Evolutionary conservation across 1,284 basidiomycete genomes (phyloP).

Genomic region (Ustilago hordei): DNA sequence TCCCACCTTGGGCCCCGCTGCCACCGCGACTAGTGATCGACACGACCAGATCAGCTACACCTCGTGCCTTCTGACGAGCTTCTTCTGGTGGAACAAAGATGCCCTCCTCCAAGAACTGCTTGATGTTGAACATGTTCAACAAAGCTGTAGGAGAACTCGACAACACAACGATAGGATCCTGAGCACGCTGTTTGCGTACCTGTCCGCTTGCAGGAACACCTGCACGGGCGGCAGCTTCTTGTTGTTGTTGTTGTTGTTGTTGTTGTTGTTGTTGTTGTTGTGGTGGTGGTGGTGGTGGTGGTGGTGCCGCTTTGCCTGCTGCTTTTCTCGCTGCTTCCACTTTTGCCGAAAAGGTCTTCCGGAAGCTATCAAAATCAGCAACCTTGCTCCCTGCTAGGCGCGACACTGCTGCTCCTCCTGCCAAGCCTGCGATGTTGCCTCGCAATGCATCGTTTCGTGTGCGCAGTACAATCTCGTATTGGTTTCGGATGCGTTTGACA

Average conservation of each 20-base stretch:
- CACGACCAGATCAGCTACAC: constrained; percentile 59
- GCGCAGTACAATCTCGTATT: constrained; percentile 59
- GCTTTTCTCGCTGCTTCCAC: constrained; percentile 57
- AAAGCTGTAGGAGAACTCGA: constrained; percentile 94
- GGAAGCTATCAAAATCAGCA: constrained; percentile 49
- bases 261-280: neutral
- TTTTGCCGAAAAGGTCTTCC: constrained; percentile 44
- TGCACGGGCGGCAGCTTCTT: constrained; percentile 17
- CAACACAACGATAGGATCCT: constrained; percentile 91
- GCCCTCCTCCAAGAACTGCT: constrained; percentile 89
- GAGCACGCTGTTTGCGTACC: constrained; percentile 60
- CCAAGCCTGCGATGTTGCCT: constrained; percentile 38
- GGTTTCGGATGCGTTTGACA: constrained; percentile 58
- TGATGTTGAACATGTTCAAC: constrained; percentile 97
- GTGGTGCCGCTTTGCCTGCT: constrained; percentile 40
- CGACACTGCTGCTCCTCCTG: constrained; percentile 33
- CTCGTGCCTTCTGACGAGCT: constrained; percentile 59
- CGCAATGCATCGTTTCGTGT: constrained; percentile 58
- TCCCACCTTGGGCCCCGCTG: constrained; percentile 14
- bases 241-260: neutral
- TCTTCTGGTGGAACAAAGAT: constrained; percentile 74
- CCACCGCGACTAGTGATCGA: constrained; percentile 57
- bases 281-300: too few relatives aligned
- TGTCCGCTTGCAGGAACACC: constrained; percentile 31
- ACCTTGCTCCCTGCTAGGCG: constrained; percentile 24